Percentiles rank a stretch among this genome's conserved stretches.
phyloP scores from a whole-genome alignment of 140 eudicot genomes.

The Stevia rebaudiana region DNA sequence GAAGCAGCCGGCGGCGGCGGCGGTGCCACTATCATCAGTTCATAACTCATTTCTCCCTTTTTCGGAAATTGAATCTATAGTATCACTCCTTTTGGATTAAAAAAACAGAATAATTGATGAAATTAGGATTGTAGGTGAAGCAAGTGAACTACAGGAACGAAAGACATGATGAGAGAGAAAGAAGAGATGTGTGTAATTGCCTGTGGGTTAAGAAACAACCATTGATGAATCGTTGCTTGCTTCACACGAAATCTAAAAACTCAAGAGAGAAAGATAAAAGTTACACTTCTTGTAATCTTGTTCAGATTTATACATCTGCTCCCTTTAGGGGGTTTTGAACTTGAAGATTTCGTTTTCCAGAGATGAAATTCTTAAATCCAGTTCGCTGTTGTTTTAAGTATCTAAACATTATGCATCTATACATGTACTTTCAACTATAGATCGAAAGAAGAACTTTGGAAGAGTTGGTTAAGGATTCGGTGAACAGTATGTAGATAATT shows the following conservation, averaged over 20 bases:
- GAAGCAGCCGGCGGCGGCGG: constrained; percentile 2
- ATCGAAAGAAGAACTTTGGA: not conserved
- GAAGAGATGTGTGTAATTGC: constrained; percentile 16
- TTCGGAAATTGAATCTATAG: constrained; percentile 3
- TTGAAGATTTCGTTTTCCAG: constrained; percentile 10
- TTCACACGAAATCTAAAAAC: constrained; percentile 46
- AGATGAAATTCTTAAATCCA: not conserved
- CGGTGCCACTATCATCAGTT: constrained; percentile 29
- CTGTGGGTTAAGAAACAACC: constrained; percentile 32
- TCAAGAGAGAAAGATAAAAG: no score
- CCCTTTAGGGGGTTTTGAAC: constrained; percentile 13
- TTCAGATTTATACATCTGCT: constrained; percentile 13
- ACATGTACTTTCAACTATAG: not conserved
- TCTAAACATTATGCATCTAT: not conserved
- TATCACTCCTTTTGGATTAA: not conserved
- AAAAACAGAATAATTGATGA: constrained; percentile 3
- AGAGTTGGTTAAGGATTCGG: not conserved
- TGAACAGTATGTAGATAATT: constrained; percentile 8
- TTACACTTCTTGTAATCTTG: no score
- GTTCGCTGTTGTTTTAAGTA: rapidly evolving
- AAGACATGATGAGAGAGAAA: constrained; percentile 20
- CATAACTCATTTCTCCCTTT: constrained; percentile 39
- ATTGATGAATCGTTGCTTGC: constrained; percentile 37
- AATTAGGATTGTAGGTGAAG: constrained; percentile 25
- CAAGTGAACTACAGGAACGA: not conserved